Base-by-base conservation (phyloP, 2,329 filamentous ascomycete species). In the Beauveria sp. region DNA sequence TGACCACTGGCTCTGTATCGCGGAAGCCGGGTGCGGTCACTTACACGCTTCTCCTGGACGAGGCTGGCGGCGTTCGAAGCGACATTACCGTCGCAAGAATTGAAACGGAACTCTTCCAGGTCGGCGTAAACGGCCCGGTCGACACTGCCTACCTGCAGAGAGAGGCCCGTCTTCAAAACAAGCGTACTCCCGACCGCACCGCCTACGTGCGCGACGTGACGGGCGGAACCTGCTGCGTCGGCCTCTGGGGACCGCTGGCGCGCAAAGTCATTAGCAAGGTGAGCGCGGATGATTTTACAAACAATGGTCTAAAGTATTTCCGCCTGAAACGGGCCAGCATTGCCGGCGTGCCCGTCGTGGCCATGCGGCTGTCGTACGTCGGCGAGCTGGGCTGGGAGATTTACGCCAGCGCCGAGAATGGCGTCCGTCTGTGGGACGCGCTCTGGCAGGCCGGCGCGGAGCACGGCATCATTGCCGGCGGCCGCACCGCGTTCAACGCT, bases 321-420 rank as follows among this genome's bases (percentile, higher is more conserved):
- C 72, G 74, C 1, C 75, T 78, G 51, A 84, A 81, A 71, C 73
- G 71, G 20, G 75, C 76, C 0, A 75, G 69, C 61, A 76, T 87
- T 54, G 75, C 73, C 8, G 81, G 83, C 0, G 77, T 87, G 16
- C 84, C 85, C 0, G 82, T 85, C 3, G 80, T 75, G 0, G 77
- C 76, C 0, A 77, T 85, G 66, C 76, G 82, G 3, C 75, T 84
- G 43, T 87, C 84, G 0, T 84, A 82, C 55, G 81, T 87, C 4
- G 84, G 85, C 6, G 84, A 87, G 65, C 71, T 76, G 0, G 84
- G 85, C 1, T 87, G 83, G 83, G 84, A 87, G 67, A 77, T 87
- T 22, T 82, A 85, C 62, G 77, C 84, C 1, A 84, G 76, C 40
- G 80, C 84, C 0, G 84, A 87, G 28, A 78, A 81, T 46, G 84